phyloP scores from a whole-genome alignment of 768 basidiomycete genomes.

The Collybia nuda region DNA sequence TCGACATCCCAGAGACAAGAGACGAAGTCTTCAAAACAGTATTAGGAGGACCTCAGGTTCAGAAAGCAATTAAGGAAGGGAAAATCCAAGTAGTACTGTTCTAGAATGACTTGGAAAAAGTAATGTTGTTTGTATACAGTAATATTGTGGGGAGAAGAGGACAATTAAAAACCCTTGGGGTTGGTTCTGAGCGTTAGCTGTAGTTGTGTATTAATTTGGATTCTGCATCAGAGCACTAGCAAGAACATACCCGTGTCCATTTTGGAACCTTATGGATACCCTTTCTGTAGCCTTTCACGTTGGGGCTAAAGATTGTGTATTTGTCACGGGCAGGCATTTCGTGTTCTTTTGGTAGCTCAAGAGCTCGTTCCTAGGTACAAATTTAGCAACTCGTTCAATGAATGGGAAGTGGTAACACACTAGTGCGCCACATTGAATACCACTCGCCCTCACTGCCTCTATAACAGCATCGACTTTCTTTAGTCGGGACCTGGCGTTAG shows the following conservation, averaged over 20 bases:
- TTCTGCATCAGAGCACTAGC: neutral
- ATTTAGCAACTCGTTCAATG: neutral
- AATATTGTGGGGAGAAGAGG: constrained; percentile 2
- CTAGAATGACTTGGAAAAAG: constrained; percentile 29
- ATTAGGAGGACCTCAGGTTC: constrained; percentile 59
- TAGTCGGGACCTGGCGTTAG: constrained; percentile 84
- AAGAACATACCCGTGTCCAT: constrained; percentile 78
- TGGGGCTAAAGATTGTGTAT: constrained; percentile 85
- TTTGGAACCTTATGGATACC: constrained; percentile 98
- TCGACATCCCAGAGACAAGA: constrained; percentile 84
- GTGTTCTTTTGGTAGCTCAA: constrained; percentile 87
- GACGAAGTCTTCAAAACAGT: constrained; percentile 79
- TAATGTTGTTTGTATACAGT: constrained; percentile 6
- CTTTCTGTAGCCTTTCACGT: constrained; percentile 78
- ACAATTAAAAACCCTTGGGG: constrained; percentile 84
- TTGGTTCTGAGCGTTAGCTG: constrained; percentile 86
- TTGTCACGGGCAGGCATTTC: constrained; percentile 95
- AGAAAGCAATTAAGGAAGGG: constrained; percentile 65
- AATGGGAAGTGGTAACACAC: constrained; percentile 43
- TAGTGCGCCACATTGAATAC: constrained; percentile 73
- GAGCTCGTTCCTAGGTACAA: constrained; percentile 55
- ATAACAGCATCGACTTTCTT: constrained; percentile 95
- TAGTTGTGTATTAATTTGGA: constrained; percentile 4
- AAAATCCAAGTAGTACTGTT: constrained; percentile 82
- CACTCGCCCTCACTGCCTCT: constrained; percentile 79